Conservation (phyloP, 2,329 filamentous ascomycete species). For the Fusarium citri region DNA sequence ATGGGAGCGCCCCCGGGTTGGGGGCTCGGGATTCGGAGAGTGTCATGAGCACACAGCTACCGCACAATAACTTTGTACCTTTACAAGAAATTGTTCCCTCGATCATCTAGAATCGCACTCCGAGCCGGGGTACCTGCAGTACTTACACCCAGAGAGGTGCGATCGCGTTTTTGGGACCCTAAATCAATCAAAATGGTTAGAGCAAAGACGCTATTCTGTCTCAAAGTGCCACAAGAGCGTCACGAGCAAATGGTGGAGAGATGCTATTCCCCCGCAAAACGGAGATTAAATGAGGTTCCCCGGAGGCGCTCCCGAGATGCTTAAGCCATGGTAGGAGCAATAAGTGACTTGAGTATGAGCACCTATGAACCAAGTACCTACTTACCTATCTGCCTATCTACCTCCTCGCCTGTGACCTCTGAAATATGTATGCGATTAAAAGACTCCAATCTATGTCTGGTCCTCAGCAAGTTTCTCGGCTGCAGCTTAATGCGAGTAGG, state of each 20-base stretch:
- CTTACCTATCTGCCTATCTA: background rate
- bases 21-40: constrained; percentile 45
- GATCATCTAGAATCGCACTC: constrained; percentile 41
- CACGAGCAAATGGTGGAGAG: constrained; percentile 31
- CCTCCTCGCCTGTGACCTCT: background rate
- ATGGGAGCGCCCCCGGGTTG: constrained; percentile 33
- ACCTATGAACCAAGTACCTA: background rate
- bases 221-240: constrained; percentile 10
- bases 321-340: background rate
- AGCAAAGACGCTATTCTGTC: constrained; percentile 19
- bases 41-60: constrained; percentile 23
- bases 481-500: background rate
- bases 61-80: constrained; percentile 36
- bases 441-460: background rate
- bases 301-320: constrained; percentile 20
- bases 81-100: constrained; percentile 38
- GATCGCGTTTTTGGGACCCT: constrained; percentile 25
- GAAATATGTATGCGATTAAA: background rate
- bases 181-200: constrained; percentile 44
- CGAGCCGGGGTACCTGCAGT: constrained; percentile 38
- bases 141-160: constrained; percentile 28
- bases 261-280: constrained; percentile 37
- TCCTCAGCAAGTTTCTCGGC: background rate
- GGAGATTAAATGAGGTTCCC: constrained; percentile 24
- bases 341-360: background rate